Base-by-base conservation (phyloP, 108 stramenopile species). In the Fistulifera solaris region DNA sequence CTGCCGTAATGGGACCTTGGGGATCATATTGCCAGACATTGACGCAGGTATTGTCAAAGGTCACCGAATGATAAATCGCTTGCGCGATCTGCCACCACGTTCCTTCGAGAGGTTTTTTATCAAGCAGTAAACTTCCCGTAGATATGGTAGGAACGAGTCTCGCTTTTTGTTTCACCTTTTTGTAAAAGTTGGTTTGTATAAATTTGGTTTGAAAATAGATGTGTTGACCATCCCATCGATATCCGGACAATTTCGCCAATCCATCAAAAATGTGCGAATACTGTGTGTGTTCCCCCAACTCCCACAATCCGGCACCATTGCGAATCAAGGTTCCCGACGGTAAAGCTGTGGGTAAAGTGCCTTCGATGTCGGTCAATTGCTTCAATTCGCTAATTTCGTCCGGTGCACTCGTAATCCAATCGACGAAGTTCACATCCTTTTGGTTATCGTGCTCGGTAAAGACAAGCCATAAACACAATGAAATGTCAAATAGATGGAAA, bases 261-360 rank as follows among this genome's bases (percentile, higher is more conserved):
- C 70, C 70, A 43, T 71, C 70, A 31, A 71, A 71, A 16, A 71
- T 66, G 56, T 71, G 65, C 13, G 64, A 60, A 39, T 42, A 40
- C 1, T 61, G 43, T 26, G 26, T 65, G 22, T 31, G 23, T 16
- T 54, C 40, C 1, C 27, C 28, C 14, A 19, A 15, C 0, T 60
- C 42, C 70, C 70, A 71, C 5, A 49, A 14, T 1, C 55, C 70
- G 10, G 66, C 61, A 14, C 70, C 70, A 42, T 71, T 71, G 11
- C 70, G 61, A 13, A 71, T 57, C 24, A 66, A 46, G 14, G 70
- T 67, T 23, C 70, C 70, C 6, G 31, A 6, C 13, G 62, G 7
- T 0, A 71, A 65, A 28, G 63, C 63, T 1, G 43, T 39, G 13
- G 70, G 70, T 22, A 71, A 67, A 1, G 15, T 48, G 8, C 61